Evolutionary conservation across 345 rosid species (phyloP), one percentile per base, ranked within the genome.

Genomic region (Combretum micranthum): DNA sequence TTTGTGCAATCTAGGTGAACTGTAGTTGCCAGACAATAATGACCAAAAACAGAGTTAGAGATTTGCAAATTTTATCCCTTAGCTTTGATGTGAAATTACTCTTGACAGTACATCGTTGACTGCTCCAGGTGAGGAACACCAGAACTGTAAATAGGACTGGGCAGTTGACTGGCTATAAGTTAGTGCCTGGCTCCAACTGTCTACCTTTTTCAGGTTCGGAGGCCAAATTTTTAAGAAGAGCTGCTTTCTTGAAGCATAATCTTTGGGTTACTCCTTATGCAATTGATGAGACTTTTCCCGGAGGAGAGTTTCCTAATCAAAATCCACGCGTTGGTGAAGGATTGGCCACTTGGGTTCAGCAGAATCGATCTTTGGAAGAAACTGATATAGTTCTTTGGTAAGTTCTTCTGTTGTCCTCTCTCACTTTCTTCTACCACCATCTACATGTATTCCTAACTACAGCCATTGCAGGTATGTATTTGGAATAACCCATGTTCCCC

Each of bases 241-340:
- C 97, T 32, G 80, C 97, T 25, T 87, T 90, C 66, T 64, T 90
- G 69, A 85, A 83, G 68, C 96, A 87, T 63, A 87, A 85, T 59
- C 85, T 87, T 6, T 90, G 97, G 96, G 93, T 87, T 22, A 90
- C 97, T 21, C 79, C 87, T 44, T 90, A 80, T 59, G 63, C 85
- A 54, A 71, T 52, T 8, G 78, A 71, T 13, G 90, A 90, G 72
- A 81, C 72, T 77, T 87, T 76, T 61, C 97, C 96, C 3, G 97
- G 97, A 56, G 97, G 97, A 63, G 97, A 87, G 58, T 90, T 87
- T 55, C 97, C 97, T 18, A 85, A 87, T 79, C 97, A 87, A 66
- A 90, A 87, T 72, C 96, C 97, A 52, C 88, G 93, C 44, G 78
- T 74, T 70, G 81, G 85, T 54, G 97, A 90, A 81, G 96, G 97